Base-by-base conservation (phyloP, 768 basidiomycete species). In the Paxillus ammoniavirescens region DNA sequence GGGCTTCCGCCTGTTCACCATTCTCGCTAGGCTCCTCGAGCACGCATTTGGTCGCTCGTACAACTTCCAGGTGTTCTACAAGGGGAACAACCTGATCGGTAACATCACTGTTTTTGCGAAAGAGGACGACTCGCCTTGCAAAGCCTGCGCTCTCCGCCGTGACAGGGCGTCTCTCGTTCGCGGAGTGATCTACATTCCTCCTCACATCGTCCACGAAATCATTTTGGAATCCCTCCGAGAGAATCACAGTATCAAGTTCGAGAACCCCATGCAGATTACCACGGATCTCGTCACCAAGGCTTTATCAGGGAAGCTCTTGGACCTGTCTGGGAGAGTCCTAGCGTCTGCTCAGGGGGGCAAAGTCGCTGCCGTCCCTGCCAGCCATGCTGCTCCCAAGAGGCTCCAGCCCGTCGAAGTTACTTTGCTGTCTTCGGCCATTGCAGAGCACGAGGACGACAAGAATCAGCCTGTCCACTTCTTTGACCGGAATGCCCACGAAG, bases 1-100 rank as follows among this genome's bases (percentile, higher is more conserved):
- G 23, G 44, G 56, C 41, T 70, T 60, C 52, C 67, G 69, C n/a
- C 18, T 59, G 26, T 69, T 70, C 52, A 54, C 55, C 21, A 56
- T 70, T 31, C 52, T 65, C n/a, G 64, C 58, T 45, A 52, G 50
- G 30, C 67, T 69, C 42, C 42, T 41, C 5, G 66, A 70, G 40
- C 60, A 68, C n/a, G 62, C 61, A 4, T 53, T 62, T 35, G 59
- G 61, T 17, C 37, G 54, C 6, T 58, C 67, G 4, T 70, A 68
- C 50, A 50, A 54, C 45, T 60, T 69, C 43, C 50, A 65, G 46
- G 54, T 69, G 3, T 43, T 43, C 43, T 59, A 58, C 49, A 58
- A 55, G 40, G 14, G 45, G 8, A 14, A 57, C 3, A 50, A 58
- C 23, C 49, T 63, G 7, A 42, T 68, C 5, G 66, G 68, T 18